Percentiles rank a stretch among this genome's conserved stretches.
Evolutionary conservation across 352 stramenopile genomes (phyloP).

Genomic region (Phytophthora brassicae): DNA sequence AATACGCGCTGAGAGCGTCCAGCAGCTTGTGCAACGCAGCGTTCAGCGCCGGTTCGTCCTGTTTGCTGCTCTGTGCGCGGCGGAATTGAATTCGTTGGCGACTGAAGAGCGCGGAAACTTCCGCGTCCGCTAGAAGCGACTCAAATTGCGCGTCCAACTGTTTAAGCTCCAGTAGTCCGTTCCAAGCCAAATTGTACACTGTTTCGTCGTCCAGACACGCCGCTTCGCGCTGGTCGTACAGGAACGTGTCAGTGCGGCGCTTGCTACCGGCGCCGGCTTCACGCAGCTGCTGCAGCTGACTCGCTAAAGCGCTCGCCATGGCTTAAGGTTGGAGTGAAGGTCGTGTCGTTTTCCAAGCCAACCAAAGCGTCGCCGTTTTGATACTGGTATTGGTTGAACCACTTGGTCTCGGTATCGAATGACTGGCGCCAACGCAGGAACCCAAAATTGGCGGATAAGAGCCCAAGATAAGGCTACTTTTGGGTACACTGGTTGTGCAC

Average conservation of each 20-base stretch:
- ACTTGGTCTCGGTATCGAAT: slow-evolving; percentile 39
- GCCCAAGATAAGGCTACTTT: slow-evolving; percentile 8
- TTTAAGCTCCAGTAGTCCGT: slow-evolving; percentile 78
- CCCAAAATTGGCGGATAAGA: not conserved
- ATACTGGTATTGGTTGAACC: slow-evolving; percentile 22
- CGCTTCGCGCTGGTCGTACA: slow-evolving; percentile 83
- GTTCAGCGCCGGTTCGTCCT: slow-evolving; percentile 71
- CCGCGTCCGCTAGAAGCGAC: slow-evolving; percentile 53
- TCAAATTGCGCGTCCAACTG: slow-evolving; percentile 76
- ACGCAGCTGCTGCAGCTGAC: slow-evolving; percentile 81
- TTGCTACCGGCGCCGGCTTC: slow-evolving; percentile 78
- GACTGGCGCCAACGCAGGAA: slow-evolving; percentile 18
- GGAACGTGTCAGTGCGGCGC: slow-evolving; percentile 80
- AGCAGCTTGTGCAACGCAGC: slow-evolving; percentile 65
- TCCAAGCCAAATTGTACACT: slow-evolving; percentile 85
- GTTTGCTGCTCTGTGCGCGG: slow-evolving; percentile 59
- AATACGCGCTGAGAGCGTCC: slow-evolving; percentile 83
- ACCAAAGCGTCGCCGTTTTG: slow-evolving; percentile 22
- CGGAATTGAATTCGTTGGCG: slow-evolving; percentile 82
- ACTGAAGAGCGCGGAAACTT: slow-evolving; percentile 62
- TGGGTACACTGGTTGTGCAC: too few species aligned
- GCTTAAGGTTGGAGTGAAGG: slow-evolving; percentile 6
- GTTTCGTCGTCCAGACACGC: slow-evolving; percentile 83
- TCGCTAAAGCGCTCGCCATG: slow-evolving; percentile 71
- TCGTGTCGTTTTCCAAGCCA: slow-evolving; percentile 18